Conservation (phyloP, 192 early-diverging fungal genomes). For the Jimgerdemannia lactiflua region DNA sequence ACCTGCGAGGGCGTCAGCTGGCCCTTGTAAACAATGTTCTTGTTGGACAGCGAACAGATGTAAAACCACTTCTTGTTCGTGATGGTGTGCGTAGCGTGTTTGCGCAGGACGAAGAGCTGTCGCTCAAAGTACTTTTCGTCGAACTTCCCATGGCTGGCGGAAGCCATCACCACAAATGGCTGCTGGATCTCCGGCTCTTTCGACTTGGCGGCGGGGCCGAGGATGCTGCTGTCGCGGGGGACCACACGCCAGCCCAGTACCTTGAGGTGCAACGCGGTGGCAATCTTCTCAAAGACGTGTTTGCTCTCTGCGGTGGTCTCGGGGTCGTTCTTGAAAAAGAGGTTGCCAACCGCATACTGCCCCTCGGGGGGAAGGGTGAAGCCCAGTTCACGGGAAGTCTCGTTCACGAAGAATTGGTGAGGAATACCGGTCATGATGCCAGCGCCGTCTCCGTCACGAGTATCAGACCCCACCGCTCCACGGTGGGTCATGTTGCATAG, state of each 20-base stretch:
- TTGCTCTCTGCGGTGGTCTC: conserved; percentile 66
- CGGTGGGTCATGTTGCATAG: conserved; percentile 99
- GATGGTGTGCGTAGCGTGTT: conserved; percentile 85
- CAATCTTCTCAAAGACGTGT: conserved; percentile 76
- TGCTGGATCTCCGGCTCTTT: conserved; percentile 93
- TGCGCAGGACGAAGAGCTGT: conserved; percentile 87
- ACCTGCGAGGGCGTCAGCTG: conserved; percentile 94
- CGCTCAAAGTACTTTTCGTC: conserved; percentile 72
- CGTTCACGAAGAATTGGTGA: conserved; percentile 77
- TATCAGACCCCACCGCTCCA: conserved; percentile 91
- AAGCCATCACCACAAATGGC: conserved; percentile 78
- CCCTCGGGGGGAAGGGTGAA: conserved; percentile 69
- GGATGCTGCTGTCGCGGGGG: conserved; percentile 79
- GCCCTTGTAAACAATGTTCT: conserved; percentile 98
- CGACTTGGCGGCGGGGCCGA: conserved; percentile 84
- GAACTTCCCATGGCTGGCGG: conserved; percentile 23
- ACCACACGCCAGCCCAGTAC: conserved; percentile 90
- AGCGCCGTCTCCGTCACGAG: conserved; percentile 97
- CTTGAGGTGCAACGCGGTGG: conserved; percentile 65
- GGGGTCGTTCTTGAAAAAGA: conserved; percentile 79
- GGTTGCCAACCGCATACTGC: conserved; percentile 96
- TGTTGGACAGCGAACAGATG: conserved; percentile 91
- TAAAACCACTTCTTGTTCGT: conserved; percentile 92
- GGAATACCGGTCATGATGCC: conserved; percentile 97
- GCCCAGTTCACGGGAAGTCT: conserved; percentile 54